phyloP scores from a whole-genome alignment of 768 basidiomycete genomes.

The Coprinellus micaceus region DNA sequence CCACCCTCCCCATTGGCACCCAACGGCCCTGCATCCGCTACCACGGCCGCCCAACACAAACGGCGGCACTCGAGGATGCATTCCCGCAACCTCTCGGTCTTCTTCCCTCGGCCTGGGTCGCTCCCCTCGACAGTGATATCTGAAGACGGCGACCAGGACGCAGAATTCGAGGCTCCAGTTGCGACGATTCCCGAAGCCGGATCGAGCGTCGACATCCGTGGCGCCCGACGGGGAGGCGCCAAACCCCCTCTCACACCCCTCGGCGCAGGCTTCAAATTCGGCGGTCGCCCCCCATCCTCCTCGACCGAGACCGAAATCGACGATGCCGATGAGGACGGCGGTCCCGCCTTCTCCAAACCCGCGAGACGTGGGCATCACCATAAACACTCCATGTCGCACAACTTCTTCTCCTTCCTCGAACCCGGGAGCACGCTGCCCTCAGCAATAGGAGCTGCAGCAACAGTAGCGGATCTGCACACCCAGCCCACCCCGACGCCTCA shows the following conservation, averaged over 20 bases:
- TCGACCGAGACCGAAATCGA: slow-evolving; percentile 27
- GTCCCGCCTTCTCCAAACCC: neutral
- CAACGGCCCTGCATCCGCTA: slow-evolving; percentile 15
- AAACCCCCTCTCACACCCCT: slow-evolving; percentile 36
- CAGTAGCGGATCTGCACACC: slow-evolving; percentile 44
- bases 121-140: slow-evolving; percentile 57
- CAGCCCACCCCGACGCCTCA: slow-evolving; percentile 57
- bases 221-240: slow-evolving; percentile 18
- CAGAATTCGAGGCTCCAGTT: slow-evolving; percentile 46
- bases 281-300: slow-evolving; percentile 46
- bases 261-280: slow-evolving; percentile 62
- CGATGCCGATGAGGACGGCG: neutral
- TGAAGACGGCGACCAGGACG: slow-evolving; percentile 40
- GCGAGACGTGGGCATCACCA: slow-evolving; percentile 72
- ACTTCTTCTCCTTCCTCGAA: slow-evolving; percentile 94
- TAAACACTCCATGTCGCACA: slow-evolving; percentile 91
- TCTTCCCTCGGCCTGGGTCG: slow-evolving; percentile 80
- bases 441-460: neutral
- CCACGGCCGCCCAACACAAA: slow-evolving; percentile 23
- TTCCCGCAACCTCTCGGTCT: slow-evolving; percentile 87
- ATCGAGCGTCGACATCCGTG: slow-evolving; percentile 38
- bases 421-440: slow-evolving; percentile 42
- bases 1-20: slow-evolving; percentile 18
- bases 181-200: slow-evolving; percentile 43
- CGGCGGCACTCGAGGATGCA: slow-evolving; percentile 72